phyloP scores from a whole-genome alignment of 805 yeast genomes.

The Debaryomyces tyrocola region DNA sequence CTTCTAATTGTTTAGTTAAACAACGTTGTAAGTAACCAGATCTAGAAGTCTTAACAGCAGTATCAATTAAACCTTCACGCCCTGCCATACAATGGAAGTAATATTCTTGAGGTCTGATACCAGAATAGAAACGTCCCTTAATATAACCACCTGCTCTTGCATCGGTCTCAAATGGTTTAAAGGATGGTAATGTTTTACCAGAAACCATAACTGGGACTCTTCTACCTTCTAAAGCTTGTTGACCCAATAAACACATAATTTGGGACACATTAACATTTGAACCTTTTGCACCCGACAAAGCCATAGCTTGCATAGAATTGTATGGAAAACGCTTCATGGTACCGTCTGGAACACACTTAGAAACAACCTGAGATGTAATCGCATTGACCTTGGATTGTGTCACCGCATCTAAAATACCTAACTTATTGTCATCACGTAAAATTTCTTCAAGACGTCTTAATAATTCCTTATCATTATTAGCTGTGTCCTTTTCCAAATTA shows the following conservation, averaged over 20 bases:
- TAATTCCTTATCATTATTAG: conserved; percentile 66
- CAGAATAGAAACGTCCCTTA: conserved; percentile 95
- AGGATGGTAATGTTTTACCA: conserved; percentile 95
- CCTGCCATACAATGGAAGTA: conserved; percentile 99
- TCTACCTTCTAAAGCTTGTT: conserved; percentile 98
- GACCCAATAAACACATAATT: conserved; percentile 98
- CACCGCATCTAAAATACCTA: conserved; percentile 93
- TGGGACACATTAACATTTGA: conserved; percentile 98
- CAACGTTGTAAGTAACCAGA: conserved; percentile 99
- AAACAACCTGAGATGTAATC: conserved; percentile 91
- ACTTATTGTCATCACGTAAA: conserved; percentile 86
- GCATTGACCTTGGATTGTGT: conserved; percentile 90
- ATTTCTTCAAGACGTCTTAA: conserved; percentile 90
- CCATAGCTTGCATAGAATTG: conserved; percentile 99
- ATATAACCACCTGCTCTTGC: conserved; percentile 99
- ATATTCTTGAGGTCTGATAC: conserved; percentile 97
- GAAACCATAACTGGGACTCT: conserved; percentile 99
- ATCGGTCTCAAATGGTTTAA: conserved; percentile 94
- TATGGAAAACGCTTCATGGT: conserved; percentile 94
- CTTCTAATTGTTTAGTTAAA: conserved; percentile 95
- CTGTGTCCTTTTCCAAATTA: conserved; percentile 59
- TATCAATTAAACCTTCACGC: conserved; percentile 98
- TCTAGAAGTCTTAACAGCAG: conserved; percentile 97
- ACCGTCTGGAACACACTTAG: conserved; percentile 93
- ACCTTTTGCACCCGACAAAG: conserved; percentile 98